Percentiles rank a stretch among this genome's conserved stretches.
Evolutionary conservation across 2,329 filamentous ascomycete species (phyloP).

Genomic region (Colletotrichum sp.): DNA sequence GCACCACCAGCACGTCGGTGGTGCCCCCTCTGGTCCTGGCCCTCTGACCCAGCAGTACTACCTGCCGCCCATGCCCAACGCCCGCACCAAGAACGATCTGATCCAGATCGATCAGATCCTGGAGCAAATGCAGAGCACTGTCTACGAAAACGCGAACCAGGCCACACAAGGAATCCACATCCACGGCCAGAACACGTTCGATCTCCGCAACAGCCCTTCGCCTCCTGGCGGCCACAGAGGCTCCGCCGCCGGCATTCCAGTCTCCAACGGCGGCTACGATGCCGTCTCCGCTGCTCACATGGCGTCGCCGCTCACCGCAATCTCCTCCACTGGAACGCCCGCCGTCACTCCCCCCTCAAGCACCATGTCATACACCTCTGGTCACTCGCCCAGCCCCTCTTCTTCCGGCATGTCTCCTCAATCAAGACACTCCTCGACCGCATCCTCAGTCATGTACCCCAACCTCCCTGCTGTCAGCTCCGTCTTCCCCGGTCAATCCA

Average conservation of each 20-base stretch:
- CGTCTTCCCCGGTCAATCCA: constrained; percentile 71
- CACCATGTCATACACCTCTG: constrained; percentile 77
- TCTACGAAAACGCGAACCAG: constrained; percentile 90
- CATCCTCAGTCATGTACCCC: constrained; percentile 74
- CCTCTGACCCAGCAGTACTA: constrained; percentile 82
- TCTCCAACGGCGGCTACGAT: constrained; percentile 41
- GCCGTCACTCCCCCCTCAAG: constrained; percentile 79
- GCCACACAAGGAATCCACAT: constrained; percentile 82
- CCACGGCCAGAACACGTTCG: constrained; percentile 70
- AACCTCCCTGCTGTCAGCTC: constrained; percentile 73
- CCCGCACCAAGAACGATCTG: constrained; percentile 92
- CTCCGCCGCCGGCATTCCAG: constrained; percentile 33
- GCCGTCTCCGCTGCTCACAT: constrained; percentile 59
- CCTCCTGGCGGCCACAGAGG: constrained; percentile 48
- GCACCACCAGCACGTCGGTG: constrained; percentile 51
- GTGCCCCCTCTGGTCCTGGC: constrained; percentile 57
- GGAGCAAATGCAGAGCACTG: constrained; percentile 93
- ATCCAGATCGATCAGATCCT: constrained; percentile 94
- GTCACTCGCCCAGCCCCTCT: constrained; percentile 77
- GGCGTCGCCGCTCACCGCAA: constrained; percentile 64
- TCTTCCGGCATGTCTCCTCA: constrained; percentile 72
- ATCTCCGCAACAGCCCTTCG: constrained; percentile 63
- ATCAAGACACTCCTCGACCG: constrained; percentile 64
- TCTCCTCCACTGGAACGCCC: constrained; percentile 72
- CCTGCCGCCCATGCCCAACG: constrained; percentile 83